Conservation (phyloP, 2,329 filamentous ascomycete genomes). For the Epichloe amarillans region DNA sequence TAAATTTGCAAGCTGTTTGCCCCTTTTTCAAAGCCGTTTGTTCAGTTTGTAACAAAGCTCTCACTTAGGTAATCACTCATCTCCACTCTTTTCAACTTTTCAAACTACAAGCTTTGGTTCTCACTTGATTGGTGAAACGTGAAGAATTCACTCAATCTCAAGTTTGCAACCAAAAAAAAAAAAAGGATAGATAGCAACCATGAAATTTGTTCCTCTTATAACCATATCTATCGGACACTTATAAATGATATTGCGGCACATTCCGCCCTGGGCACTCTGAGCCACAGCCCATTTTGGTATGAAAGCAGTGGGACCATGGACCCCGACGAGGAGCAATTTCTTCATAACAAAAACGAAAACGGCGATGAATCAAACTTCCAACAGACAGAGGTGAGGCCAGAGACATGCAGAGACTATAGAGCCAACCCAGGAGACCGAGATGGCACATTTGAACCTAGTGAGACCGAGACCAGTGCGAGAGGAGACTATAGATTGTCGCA, state of each 20-base stretch:
- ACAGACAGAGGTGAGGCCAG: not conserved
- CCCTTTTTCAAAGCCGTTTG: no score
- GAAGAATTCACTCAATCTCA: not conserved
- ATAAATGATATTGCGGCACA: not conserved
- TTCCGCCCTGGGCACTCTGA: not conserved
- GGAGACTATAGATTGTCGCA: not conserved
- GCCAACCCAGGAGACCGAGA: not conserved
- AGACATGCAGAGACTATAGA: not conserved
- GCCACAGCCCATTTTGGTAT: constrained; percentile 9
- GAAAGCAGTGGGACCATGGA: constrained; percentile 17
- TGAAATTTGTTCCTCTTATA: not conserved
- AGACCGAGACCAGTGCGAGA: constrained; percentile 1
- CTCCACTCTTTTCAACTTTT: not conserved
- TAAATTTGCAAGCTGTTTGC: no score
- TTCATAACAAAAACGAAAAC: constrained; percentile 4
- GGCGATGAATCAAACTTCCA: not conserved
- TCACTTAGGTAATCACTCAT: not conserved
- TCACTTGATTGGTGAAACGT: not conserved
- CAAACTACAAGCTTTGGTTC: not conserved
- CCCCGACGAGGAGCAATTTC: constrained; percentile 12
- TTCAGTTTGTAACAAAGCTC: no score
- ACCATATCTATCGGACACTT: not conserved
- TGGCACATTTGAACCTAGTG: constrained; percentile 1
- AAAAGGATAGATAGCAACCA: not conserved
- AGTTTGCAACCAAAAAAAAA: not conserved